A percentile compares a stretch with the other conserved stretches of the same genome.
Conservation (phyloP, 441 rosid genomes). For the Hura crepitans region DNA sequence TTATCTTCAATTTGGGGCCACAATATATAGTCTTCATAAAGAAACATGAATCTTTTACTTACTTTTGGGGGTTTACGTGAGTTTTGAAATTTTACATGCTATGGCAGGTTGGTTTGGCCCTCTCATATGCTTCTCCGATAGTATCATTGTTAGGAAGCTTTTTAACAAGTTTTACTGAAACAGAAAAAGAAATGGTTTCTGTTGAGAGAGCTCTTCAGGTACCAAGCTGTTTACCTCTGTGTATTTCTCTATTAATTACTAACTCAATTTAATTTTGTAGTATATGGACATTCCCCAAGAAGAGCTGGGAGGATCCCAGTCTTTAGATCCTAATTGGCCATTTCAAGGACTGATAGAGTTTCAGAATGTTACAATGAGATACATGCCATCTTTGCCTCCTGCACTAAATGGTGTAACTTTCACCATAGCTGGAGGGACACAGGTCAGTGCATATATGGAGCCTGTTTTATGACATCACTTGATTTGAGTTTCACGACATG, state of each 20-base stretch:
- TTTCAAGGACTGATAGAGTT: slow-evolving; percentile 63
- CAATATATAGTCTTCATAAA: slow-evolving; percentile 6
- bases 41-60: too few relatives aligned
- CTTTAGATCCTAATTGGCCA: slow-evolving; percentile 63
- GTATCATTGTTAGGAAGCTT: slow-evolving; percentile 87
- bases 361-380: slow-evolving; percentile 77
- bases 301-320: slow-evolving; percentile 49
- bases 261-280: slow-evolving; percentile 36
- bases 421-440: slow-evolving; percentile 61
- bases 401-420: slow-evolving; percentile 60
- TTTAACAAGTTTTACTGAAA: slow-evolving; percentile 90
- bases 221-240: slow-evolving; percentile 13
- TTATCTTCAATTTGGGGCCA: neutral
- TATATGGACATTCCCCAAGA: slow-evolving; percentile 95
- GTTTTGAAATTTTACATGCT: slow-evolving; percentile 10
- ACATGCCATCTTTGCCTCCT: slow-evolving; percentile 66
- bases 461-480: slow-evolving; percentile 11
- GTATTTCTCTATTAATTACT: slow-evolving; percentile 12
- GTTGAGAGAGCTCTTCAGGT: slow-evolving; percentile 92
- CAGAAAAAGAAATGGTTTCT: slow-evolving; percentile 97
- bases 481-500: slow-evolving; percentile 13
- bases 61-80: too few relatives aligned
- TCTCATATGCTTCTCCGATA: slow-evolving; percentile 86
- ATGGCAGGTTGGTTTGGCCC: slow-evolving; percentile 89
- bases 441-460: slow-evolving; percentile 38